Percentiles rank a stretch among this genome's conserved stretches.
Evolutionary conservation across 345 rosid genomes (phyloP).

Genomic region (Salix purpurea): DNA sequence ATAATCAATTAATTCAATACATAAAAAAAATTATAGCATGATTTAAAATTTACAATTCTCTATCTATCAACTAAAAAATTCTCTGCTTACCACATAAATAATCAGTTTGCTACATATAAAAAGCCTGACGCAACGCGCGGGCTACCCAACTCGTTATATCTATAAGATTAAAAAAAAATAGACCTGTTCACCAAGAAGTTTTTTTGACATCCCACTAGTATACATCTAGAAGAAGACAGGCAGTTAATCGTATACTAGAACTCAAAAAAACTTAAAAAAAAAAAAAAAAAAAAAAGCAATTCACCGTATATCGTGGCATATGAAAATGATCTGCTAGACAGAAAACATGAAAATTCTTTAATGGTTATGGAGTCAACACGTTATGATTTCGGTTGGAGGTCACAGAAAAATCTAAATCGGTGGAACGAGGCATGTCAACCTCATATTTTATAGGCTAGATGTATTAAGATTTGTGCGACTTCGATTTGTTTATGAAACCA

Average conservation of each 20-base stretch:
- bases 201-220: too few relatives aligned
- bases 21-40: too few relatives aligned
- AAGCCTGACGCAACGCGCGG: too few relatives aligned
- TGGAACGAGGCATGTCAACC: background rate
- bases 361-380: background rate
- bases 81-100: too few relatives aligned
- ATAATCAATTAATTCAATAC: too few relatives aligned
- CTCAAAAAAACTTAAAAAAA: background rate
- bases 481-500: background rate
- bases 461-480: background rate
- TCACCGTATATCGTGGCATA: background rate
- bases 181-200: too few relatives aligned
- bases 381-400: background rate
- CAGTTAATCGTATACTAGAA: background rate
- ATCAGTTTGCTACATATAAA: too few relatives aligned
- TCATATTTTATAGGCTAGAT: background rate
- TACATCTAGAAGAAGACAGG: background rate
- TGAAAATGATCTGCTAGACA: background rate
- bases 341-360: background rate
- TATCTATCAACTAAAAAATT: too few relatives aligned
- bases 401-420: background rate
- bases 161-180: too few relatives aligned
- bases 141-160: too few relatives aligned
- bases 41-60: too few relatives aligned
- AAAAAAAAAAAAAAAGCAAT: background rate